Evolutionary conservation across 768 basidiomycete genomes (phyloP).

Genomic region (Phaeotremella fagi): DNA sequence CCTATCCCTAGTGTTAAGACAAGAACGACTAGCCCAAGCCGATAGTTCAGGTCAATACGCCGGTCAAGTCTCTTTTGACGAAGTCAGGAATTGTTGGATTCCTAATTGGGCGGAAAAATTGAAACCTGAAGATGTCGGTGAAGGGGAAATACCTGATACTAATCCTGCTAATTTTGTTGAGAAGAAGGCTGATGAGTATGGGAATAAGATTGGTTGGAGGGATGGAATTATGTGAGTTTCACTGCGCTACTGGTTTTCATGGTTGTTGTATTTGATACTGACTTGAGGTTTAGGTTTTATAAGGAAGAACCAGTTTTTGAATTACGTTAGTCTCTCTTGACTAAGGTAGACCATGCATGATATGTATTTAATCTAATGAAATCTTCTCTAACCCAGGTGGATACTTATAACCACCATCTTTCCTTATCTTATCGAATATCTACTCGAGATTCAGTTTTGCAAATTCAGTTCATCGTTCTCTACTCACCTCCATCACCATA

Average conservation of each 20-base stretch:
- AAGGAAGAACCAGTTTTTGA: slow-evolving; percentile 30
- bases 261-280: too few relatives aligned
- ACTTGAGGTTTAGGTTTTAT: slow-evolving; percentile 16
- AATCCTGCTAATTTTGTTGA: slow-evolving; percentile 30
- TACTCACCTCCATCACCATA: slow-evolving; percentile 37
- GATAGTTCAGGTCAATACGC: slow-evolving; percentile 36
- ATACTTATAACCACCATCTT: slow-evolving; percentile 34
- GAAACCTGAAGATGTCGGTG: slow-evolving; percentile 20
- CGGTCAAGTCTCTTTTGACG: slow-evolving; percentile 37
- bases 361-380: neutral
- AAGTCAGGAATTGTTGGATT: slow-evolving; percentile 36
- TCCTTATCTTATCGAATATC: slow-evolving; percentile 37
- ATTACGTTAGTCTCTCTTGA: neutral
- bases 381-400: slow-evolving; percentile 30
- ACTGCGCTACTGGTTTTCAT: neutral
- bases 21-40: slow-evolving; percentile 23
- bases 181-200: slow-evolving; percentile 34
- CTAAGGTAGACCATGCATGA: too few relatives aligned
- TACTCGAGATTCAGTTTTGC: neutral
- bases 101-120: slow-evolving; percentile 35
- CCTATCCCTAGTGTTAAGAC: slow-evolving; percentile 25
- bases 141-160: slow-evolving; percentile 32
- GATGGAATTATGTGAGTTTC: slow-evolving; percentile 30
- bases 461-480: neutral
- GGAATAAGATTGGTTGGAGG: slow-evolving; percentile 37